phyloP scores from a whole-genome alignment of 2,329 filamentous ascomycete species.

The Herpotrichia juniperi region DNA sequence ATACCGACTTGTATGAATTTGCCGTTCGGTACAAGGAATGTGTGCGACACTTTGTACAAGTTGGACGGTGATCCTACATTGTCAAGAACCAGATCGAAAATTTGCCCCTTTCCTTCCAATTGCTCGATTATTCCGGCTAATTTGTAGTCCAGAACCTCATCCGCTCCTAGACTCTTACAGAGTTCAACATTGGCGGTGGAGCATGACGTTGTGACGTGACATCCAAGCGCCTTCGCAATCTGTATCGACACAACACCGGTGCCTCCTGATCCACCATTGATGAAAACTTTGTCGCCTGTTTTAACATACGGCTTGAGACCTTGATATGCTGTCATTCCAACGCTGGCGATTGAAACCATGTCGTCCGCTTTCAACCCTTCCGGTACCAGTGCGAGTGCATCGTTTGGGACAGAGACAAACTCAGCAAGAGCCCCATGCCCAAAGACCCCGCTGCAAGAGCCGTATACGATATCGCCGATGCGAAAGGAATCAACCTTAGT shows the following conservation, averaged over 20 bases:
- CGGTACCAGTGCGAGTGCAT: slow-evolving; percentile 31
- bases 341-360: slow-evolving; percentile 33
- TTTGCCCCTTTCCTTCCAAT: slow-evolving; percentile 52
- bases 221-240: slow-evolving; percentile 65
- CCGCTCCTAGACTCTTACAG: slow-evolving; percentile 63
- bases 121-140: slow-evolving; percentile 51
- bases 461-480: slow-evolving; percentile 9
- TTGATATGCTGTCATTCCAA: slow-evolving; percentile 41
- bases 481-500: slow-evolving; percentile 13
- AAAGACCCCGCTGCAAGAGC: slow-evolving; percentile 19
- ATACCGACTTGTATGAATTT: slow-evolving; percentile 18
- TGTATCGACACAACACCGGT: slow-evolving; percentile 66
- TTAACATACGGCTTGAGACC: slow-evolving; percentile 25
- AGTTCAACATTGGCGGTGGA: slow-evolving; percentile 62
- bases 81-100: slow-evolving; percentile 63
- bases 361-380: slow-evolving; percentile 21
- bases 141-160: slow-evolving; percentile 66
- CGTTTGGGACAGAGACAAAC: slow-evolving; percentile 31
- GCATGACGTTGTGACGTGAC: slow-evolving; percentile 63
- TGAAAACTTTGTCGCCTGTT: slow-evolving; percentile 57
- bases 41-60: slow-evolving; percentile 13
- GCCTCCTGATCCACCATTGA: slow-evolving; percentile 69
- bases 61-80: slow-evolving; percentile 53
- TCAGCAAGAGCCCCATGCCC: slow-evolving; percentile 11
- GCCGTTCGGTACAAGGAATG: slow-evolving; percentile 6